A percentile compares a stretch with the other conserved stretches of the same genome.
Conservation (phyloP, 257 asterid genomes). For the Sherardia arvensis region DNA sequence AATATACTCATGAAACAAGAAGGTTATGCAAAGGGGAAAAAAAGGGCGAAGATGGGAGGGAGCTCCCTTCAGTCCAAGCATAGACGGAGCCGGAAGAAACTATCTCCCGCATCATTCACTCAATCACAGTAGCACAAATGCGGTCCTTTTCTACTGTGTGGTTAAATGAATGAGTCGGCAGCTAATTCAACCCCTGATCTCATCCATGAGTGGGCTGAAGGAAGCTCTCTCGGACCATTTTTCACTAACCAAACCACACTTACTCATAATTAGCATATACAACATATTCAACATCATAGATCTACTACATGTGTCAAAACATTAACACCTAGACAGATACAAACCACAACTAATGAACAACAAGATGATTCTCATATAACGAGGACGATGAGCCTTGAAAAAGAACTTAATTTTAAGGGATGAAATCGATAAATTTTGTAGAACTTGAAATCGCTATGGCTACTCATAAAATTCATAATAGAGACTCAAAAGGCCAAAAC, state of each 20-base stretch:
- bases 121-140: slow-evolving; percentile 66
- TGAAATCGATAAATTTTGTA: neutral
- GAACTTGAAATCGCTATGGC: neutral
- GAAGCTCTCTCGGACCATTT: slow-evolving; percentile 70
- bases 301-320: neutral
- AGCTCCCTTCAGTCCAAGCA: slow-evolving; percentile 99
- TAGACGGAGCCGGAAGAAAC: slow-evolving; percentile 58
- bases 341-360: neutral
- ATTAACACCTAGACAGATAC: neutral
- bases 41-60: slow-evolving; percentile 42
- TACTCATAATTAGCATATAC: neutral
- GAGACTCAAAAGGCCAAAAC: neutral
- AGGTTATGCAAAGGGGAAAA: neutral
- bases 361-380: neutral
- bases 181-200: slow-evolving; percentile 64
- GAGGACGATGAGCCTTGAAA: neutral
- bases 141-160: slow-evolving; percentile 48
- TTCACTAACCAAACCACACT: slow-evolving; percentile 9
- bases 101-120: slow-evolving; percentile 99
- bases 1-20: too few relatives aligned
- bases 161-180: slow-evolving; percentile 90
- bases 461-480: neutral
- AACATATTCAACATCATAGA: neutral
- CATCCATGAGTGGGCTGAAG: slow-evolving; percentile 94
- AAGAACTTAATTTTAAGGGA: neutral